These are phyloP conservation scores for Tetraselmis striata DNA, from an alignment of 139 green algal species.

Conservation along the genomic window DNA sequence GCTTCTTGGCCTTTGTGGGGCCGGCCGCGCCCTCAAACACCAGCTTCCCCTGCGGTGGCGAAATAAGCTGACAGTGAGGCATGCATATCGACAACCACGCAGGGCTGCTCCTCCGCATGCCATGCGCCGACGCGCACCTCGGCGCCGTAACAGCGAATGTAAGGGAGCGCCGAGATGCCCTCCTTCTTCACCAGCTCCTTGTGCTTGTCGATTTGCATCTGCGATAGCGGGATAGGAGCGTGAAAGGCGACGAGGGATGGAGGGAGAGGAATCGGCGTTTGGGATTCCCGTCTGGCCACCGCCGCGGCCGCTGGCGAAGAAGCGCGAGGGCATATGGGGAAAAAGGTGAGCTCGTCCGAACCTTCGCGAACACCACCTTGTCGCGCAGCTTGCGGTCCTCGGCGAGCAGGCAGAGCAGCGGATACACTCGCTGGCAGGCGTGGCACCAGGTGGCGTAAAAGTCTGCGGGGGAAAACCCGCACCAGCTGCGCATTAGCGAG, in stretches of 20 bases:
- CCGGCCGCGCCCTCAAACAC: neutral
- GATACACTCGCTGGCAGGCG: neutral
- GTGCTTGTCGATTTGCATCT: neutral
- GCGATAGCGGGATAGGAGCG: neutral
- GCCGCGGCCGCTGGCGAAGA: too few relatives aligned
- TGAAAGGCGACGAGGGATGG: too few relatives aligned
- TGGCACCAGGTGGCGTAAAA: neutral
- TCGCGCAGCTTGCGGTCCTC: neutral
- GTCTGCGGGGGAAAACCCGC: neutral
- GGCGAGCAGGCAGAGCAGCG: neutral
- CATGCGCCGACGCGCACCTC: too few relatives aligned
- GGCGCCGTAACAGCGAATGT: neutral
- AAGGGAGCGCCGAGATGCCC: neutral
- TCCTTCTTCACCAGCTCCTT: neutral
- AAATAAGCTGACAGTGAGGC: too few relatives aligned
- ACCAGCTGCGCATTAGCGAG: neutral
- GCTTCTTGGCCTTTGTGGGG: neutral
- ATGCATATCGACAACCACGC: neutral
- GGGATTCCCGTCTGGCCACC: too few relatives aligned
- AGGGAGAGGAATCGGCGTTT: too few relatives aligned
- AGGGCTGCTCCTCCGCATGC: neutral
- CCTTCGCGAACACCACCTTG: neutral
- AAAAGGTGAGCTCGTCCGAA: too few relatives aligned
- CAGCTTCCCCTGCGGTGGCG: neutral
- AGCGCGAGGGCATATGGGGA: too few relatives aligned